These are phyloP conservation scores for Xylaria castorea DNA, from an alignment of 495 filamentous ascomycete genomes.

Conservation along the genomic window DNA sequence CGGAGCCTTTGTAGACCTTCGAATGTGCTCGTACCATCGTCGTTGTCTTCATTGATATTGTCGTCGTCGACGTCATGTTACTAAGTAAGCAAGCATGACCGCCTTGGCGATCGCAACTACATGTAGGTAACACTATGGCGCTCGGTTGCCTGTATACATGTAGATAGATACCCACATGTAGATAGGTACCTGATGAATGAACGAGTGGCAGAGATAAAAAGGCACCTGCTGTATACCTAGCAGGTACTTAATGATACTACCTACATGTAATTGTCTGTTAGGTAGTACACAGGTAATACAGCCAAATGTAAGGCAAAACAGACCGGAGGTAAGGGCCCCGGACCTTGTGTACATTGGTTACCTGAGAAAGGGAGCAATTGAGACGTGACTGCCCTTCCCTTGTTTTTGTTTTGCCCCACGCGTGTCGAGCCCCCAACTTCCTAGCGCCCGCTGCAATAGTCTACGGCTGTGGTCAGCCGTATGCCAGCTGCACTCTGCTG, in stretches of 20 bases:
- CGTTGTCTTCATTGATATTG: background rate
- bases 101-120: background rate
- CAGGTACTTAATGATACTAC: background rate
- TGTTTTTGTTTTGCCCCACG: slow-evolving; percentile 20
- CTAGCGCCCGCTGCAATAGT: background rate
- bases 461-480: background rate
- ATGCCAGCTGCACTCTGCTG: slow-evolving; percentile 7
- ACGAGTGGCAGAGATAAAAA: background rate
- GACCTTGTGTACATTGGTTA: background rate
- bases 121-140: background rate
- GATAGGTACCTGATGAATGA: background rate
- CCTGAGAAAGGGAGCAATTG: background rate
- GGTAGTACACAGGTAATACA: background rate
- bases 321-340: background rate
- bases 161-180: background rate
- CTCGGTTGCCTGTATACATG: background rate
- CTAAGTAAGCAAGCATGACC: background rate
- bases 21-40: background rate
- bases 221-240: background rate
- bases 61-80: background rate
- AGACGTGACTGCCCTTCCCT: background rate
- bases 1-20: background rate
- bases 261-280: background rate
- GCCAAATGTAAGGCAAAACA: background rate
- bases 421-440: background rate